Evolutionary conservation across 176 grass and related monocot species (phyloP), one percentile per base, ranked within the genome.

Genomic region (Avena atlantica): DNA sequence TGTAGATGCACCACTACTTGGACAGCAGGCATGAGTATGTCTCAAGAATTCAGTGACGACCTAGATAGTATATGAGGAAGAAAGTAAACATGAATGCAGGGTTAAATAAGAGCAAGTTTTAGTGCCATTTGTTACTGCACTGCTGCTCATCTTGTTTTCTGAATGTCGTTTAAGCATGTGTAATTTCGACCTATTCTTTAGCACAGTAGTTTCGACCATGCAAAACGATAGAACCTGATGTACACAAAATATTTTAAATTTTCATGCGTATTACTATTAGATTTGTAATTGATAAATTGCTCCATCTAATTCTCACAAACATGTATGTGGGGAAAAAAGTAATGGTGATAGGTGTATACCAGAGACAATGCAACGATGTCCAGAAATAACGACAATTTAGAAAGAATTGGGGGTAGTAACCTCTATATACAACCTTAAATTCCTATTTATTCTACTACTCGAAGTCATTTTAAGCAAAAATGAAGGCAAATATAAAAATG

Each of bases 21-120:
- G 21, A 20, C 73, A 78, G 25, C 71, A 86, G 25, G 21, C 64
- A 87, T 87, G 84, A 79, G 73, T 90, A 53, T 86, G 88, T 56
- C 10, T 20, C 40, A 78, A 78, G 89, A 86, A 90, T 63, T 34
- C 79, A 21, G 47, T 51, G 79, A 7, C 19, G 4, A 66, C 31
- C 20, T 10, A 76, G 40, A 57, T 42, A 47, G 29, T 31, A 31
- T 6, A 6, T 6, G 5, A 40, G 13, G 42, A 52, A 19, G 51
- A 81, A 81, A 86, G 11, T 24, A 76, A 37, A 37, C 36, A 31
- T 31, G 29, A 31, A 31, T 10, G 8, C 53, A 79, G 31, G 63
- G 49, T 27, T 78, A 19, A 76, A 65, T 12, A 85, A 62, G 12
- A 40, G 17, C 27, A 13, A 0, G 15, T 37, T 68, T 49, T 24